A percentile compares a stretch with the other conserved stretches of the same genome.
Conservation (phyloP, 179 eudicot genomes). For the Actinidia arguta region DNA sequence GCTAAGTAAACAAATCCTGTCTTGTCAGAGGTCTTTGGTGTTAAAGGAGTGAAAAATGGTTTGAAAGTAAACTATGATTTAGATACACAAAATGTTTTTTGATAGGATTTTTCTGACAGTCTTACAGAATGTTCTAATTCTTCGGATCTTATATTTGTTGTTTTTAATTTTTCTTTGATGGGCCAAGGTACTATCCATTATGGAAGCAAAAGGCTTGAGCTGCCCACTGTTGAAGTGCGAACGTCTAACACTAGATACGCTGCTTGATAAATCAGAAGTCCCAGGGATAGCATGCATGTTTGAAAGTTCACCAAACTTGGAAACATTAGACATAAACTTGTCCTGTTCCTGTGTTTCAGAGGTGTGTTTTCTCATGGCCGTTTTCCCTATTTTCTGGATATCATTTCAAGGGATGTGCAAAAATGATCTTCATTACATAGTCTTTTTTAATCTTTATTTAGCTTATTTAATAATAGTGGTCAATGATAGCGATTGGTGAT, state of each 20-base stretch:
- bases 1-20: background rate
- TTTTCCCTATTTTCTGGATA: background rate
- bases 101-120: background rate
- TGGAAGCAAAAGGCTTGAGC: background rate
- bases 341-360: background rate
- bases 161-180: background rate
- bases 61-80: background rate
- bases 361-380: background rate
- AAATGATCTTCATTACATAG: no score
- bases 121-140: background rate
- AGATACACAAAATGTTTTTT: background rate
- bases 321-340: constrained; percentile 8
- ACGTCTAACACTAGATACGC: background rate
- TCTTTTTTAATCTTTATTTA: background rate
- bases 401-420: no score
- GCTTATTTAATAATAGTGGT: background rate
- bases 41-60: background rate
- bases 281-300: constrained; percentile 5
- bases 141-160: background rate
- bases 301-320: background rate
- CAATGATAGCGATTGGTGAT: background rate
- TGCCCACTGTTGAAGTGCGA: background rate
- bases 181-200: background rate
- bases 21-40: background rate
- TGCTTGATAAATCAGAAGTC: background rate